A percentile compares a stretch with the other conserved stretches of the same genome.
Evolutionary conservation across 2,329 filamentous ascomycete species (phyloP).

Genomic region (Calonectria montana): DNA sequence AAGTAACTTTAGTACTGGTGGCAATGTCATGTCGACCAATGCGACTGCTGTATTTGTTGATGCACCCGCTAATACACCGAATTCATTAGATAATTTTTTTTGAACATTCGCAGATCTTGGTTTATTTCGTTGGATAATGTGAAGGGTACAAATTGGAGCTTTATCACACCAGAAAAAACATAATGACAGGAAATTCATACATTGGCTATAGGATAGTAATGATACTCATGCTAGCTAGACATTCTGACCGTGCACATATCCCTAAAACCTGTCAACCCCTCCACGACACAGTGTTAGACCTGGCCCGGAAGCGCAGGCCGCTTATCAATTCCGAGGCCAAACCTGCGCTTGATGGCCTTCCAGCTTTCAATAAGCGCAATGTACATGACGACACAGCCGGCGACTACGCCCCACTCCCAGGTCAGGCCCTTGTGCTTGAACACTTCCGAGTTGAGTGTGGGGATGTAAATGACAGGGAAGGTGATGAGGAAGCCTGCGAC

Average conservation of each 20-base stretch:
- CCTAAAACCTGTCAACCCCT: slow-evolving; percentile 45
- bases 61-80: no score
- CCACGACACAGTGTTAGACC: slow-evolving; percentile 29
- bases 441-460: slow-evolving; percentile 72
- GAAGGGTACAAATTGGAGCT: no score
- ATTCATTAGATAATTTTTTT: no score
- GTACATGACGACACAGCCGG: slow-evolving; percentile 69
- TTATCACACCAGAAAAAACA: no score
- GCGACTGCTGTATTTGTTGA: no score
- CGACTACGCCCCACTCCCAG: slow-evolving; percentile 80
- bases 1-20: no score
- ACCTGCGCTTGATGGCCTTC: slow-evolving; percentile 74
- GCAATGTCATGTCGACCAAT: no score
- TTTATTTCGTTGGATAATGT: no score
- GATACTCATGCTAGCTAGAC: slow-evolving; percentile 41
- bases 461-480: slow-evolving; percentile 75
- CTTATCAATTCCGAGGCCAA: slow-evolving; percentile 49
- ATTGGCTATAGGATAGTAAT: slow-evolving; percentile 45
- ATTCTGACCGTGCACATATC: slow-evolving; percentile 42
- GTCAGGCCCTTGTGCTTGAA: slow-evolving; percentile 77
- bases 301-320: slow-evolving; percentile 32
- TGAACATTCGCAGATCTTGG: no score
- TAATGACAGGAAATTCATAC: slow-evolving; percentile 42
- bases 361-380: slow-evolving; percentile 73
- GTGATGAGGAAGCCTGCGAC: slow-evolving; percentile 69